phyloP scores from a whole-genome alignment of 78 protist species.

The Tieghemostelium lacteum region DNA sequence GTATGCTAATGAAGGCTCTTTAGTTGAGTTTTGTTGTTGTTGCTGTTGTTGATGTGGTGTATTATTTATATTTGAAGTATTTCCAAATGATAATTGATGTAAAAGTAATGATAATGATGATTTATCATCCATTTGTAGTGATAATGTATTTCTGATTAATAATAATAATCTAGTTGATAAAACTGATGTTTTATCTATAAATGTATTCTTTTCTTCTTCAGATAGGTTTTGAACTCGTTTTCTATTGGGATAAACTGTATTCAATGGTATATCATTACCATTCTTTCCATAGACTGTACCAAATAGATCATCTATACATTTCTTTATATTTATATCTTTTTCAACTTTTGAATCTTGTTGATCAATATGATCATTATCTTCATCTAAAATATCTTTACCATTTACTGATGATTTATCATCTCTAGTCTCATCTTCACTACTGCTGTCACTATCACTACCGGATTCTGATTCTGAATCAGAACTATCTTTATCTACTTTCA shows the following conservation, averaged over 20 bases:
- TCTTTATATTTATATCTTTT: not conserved
- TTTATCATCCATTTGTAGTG: slow-evolving; percentile 21
- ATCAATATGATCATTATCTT: not conserved
- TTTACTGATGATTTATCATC: not conserved
- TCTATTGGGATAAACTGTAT: slow-evolving; percentile 2
- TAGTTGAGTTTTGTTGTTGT: too few species aligned
- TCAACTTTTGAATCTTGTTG: slow-evolving; percentile 2
- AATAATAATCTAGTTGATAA: slow-evolving; percentile 50
- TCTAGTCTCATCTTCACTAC: slow-evolving; percentile 4
- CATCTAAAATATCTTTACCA: too few species aligned
- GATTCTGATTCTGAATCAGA: not conserved
- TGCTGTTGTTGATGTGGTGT: too few species aligned
- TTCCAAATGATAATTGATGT: not conserved
- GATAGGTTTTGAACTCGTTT: not conserved
- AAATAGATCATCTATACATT: slow-evolving; percentile 8
- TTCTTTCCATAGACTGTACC: not conserved
- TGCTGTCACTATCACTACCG: slow-evolving; percentile 3
- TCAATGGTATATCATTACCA: not conserved
- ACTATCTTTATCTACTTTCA: not conserved
- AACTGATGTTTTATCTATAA: slow-evolving; percentile 30
- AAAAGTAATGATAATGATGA: slow-evolving; percentile 24
- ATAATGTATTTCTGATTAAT: slow-evolving; percentile 10
- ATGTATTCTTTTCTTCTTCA: slow-evolving; percentile 22
- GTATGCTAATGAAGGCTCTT: not conserved
- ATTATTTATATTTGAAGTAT: not conserved